Percentiles rank a stretch among this genome's conserved stretches.
These are phyloP conservation scores for Decorospora gaudefroyi DNA, from an alignment of 2,329 filamentous ascomycete genomes.

Conservation along the genomic window DNA sequence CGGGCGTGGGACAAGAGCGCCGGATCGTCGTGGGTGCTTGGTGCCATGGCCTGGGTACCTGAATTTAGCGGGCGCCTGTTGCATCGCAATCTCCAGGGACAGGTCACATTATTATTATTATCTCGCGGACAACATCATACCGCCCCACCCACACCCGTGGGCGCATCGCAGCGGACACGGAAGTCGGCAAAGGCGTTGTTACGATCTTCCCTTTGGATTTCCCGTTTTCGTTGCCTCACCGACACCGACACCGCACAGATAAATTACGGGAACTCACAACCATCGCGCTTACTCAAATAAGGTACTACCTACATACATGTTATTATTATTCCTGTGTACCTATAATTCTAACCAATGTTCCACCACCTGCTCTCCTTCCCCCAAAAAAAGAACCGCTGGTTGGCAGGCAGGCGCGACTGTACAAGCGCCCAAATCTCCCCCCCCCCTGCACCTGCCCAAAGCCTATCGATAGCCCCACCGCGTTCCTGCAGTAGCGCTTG, in stretches of 20 bases:
- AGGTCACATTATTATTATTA: no score
- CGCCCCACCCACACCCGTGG: slow-evolving; percentile 6
- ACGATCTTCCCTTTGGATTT: neutral
- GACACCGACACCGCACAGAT: neutral
- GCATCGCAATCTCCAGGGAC: slow-evolving; percentile 12
- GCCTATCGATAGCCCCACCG: slow-evolving; percentile 9
- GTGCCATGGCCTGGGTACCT: slow-evolving; percentile 3
- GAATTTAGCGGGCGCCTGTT: slow-evolving; percentile 6
- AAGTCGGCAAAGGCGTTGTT: slow-evolving; percentile 6
- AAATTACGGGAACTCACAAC: no score
- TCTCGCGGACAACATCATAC: slow-evolving; percentile 5
- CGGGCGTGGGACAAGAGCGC: slow-evolving; percentile 9
- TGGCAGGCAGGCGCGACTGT: no score
- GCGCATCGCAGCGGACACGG: slow-evolving; percentile 12
- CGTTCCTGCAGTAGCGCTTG: slow-evolving; percentile 18
- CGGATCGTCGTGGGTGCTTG: slow-evolving; percentile 10
- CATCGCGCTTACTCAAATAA: no score
- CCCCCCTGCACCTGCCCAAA: neutral
- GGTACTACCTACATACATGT: no score
- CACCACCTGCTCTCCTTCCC: neutral
- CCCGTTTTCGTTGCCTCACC: slow-evolving; percentile 3
- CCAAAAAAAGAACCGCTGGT: no score
- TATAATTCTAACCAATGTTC: no score
- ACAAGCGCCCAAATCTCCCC: neutral
- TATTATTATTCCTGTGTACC: no score